Percentiles rank a stretch among this genome's conserved stretches.
These are phyloP conservation scores for Pythium diclinum DNA, from an alignment of 352 stramenopile genomes.

Conservation along the genomic window DNA sequence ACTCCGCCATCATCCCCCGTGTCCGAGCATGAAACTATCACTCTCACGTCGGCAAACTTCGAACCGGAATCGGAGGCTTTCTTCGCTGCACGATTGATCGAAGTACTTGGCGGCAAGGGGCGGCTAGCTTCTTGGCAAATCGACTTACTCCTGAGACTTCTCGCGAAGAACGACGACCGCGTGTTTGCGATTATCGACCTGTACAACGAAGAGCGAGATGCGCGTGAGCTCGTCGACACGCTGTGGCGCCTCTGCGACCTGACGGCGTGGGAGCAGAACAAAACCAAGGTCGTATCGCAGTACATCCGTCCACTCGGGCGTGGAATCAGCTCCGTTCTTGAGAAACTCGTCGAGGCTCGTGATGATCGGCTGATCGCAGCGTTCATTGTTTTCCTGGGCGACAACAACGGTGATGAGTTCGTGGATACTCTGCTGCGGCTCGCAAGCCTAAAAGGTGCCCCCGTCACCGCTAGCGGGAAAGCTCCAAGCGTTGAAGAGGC, in stretches of 20 bases:
- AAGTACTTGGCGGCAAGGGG: conserved; percentile 33
- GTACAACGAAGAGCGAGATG: conserved; percentile 47
- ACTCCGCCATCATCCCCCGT: conserved; percentile 16
- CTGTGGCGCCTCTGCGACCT: conserved; percentile 61
- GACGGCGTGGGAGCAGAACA: conserved; percentile 57
- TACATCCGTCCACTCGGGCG: conserved; percentile 53
- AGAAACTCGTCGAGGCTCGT: conserved; percentile 40
- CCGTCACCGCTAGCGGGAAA: not conserved
- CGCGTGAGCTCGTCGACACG: conserved; percentile 49
- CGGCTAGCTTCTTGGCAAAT: conserved; percentile 53
- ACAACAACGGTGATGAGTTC: conserved; percentile 65
- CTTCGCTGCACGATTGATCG: conserved; percentile 32
- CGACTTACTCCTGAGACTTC: conserved; percentile 50
- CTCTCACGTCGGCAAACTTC: conserved; percentile 11
- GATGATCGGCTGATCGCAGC: conserved; percentile 69
- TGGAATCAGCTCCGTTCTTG: conserved; percentile 34
- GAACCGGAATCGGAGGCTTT: conserved; percentile 26
- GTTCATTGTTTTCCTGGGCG: conserved; percentile 61
- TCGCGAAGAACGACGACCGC: conserved; percentile 42
- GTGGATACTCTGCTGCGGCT: conserved; percentile 55
- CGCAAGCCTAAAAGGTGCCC: conserved; percentile 31
- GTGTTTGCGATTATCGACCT: conserved; percentile 55
- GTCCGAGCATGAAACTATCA: not conserved
- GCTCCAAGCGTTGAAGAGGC: conserved; percentile 18
- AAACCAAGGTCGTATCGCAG: conserved; percentile 41